A percentile compares a stretch with the other conserved stretches of the same genome.
phyloP scores from a whole-genome alignment of 495 filamentous ascomycete species.

The Echria macrotheca region DNA sequence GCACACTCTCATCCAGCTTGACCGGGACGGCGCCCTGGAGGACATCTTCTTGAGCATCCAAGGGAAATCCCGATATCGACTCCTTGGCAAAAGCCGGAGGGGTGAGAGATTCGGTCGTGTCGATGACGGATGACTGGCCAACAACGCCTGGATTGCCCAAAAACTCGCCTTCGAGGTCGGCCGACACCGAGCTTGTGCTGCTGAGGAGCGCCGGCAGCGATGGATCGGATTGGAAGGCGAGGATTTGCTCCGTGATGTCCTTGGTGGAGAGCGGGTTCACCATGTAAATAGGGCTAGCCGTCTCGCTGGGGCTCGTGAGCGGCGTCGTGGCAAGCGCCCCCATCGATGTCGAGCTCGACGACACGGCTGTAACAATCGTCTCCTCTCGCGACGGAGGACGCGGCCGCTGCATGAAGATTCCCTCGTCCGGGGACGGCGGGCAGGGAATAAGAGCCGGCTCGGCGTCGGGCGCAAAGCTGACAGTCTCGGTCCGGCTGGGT shows the following conservation, averaged over 20 bases:
- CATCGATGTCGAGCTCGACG: conserved; percentile 44
- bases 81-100: conserved; percentile 46
- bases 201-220: conserved; percentile 72
- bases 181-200: conserved; percentile 75
- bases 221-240: conserved; percentile 64
- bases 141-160: conserved; percentile 44
- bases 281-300: conserved; percentile 52
- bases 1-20: conserved; percentile 18
- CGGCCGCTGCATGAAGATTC: conserved; percentile 23
- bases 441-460: conserved; percentile 27
- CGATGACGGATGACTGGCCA: conserved; percentile 32
- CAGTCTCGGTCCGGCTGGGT: conserved; percentile 18
- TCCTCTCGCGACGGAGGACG: conserved; percentile 30
- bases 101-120: conserved; percentile 49
- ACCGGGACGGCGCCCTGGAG: conserved; percentile 15
- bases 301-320: conserved; percentile 45
- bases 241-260: conserved; percentile 52
- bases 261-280: conserved; percentile 48
- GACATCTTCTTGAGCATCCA: conserved; percentile 29
- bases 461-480: conserved; percentile 3
- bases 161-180: conserved; percentile 50
- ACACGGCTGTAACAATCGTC: conserved; percentile 34
- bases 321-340: conserved; percentile 35
- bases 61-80: conserved; percentile 35
- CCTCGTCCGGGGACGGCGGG: conserved; percentile 50